These are phyloP conservation scores for Gnomoniopsis sp. DNA, from an alignment of 2,329 filamentous ascomycete genomes.

Conservation along the genomic window DNA sequence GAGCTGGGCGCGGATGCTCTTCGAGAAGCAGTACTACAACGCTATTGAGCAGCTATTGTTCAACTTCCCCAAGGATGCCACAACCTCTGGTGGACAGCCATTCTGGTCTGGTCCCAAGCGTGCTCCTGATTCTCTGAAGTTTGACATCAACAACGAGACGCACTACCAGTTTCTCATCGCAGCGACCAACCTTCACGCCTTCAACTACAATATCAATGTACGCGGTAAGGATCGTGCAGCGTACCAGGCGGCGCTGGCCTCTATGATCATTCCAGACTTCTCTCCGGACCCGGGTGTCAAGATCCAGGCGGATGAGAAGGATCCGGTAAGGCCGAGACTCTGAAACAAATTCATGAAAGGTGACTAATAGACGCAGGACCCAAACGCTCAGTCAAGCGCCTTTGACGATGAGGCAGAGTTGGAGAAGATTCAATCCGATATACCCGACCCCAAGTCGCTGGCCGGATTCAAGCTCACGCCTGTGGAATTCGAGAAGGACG, in stretches of 20 bases:
- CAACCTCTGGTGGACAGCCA: constrained; percentile 79
- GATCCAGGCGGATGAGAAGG: constrained; percentile 94
- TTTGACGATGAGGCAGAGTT: constrained; percentile 76
- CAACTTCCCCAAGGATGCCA: constrained; percentile 95
- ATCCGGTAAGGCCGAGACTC: constrained; percentile 58
- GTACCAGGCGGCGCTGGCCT: constrained; percentile 77
- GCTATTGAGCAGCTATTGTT: constrained; percentile 91
- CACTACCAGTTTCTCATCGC: constrained; percentile 87
- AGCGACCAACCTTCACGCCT: constrained; percentile 88
- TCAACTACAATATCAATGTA: constrained; percentile 96
- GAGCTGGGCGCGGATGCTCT: constrained; percentile 87
- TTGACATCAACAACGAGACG: constrained; percentile 78
- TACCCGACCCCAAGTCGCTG: constrained; percentile 77
- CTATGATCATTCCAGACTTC: constrained; percentile 96
- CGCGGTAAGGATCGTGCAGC: constrained; percentile 67
- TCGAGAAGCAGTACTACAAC: constrained; percentile 96
- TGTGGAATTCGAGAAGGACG: constrained; percentile 96
- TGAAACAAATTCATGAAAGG: neutral
- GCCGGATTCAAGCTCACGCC: constrained; percentile 85
- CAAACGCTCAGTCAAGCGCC: constrained; percentile 62
- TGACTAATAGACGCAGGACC: constrained; percentile 53
- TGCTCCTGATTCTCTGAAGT: constrained; percentile 86
- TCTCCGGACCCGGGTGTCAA: constrained; percentile 85
- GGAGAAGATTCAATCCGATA: constrained; percentile 63
- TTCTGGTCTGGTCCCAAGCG: constrained; percentile 99